Percentiles rank a stretch among this genome's conserved stretches.
Evolutionary conservation across 140 eudicot species (phyloP).

Genomic region (Senecio squalidus): DNA sequence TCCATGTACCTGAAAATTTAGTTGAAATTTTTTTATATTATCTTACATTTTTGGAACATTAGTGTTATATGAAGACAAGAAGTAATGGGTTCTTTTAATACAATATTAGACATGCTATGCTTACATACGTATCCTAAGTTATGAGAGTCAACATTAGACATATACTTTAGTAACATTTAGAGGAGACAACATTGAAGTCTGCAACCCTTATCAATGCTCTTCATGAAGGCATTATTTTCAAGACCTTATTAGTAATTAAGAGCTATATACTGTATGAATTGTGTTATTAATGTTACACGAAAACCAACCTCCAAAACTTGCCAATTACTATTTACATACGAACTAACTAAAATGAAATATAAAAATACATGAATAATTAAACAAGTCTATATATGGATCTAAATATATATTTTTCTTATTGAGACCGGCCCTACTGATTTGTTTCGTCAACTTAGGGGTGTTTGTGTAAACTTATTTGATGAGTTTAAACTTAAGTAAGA

Average conservation of each 20-base stretch:
- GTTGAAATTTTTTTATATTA: no score
- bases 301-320: conserved; percentile 8
- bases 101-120: not conserved
- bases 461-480: no score
- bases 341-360: not conserved
- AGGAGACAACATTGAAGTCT: conserved; percentile 43
- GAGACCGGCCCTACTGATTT: no score
- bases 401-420: no score
- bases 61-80: no score
- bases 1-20: no score
- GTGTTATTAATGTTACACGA: conserved; percentile 19
- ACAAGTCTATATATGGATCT: no score
- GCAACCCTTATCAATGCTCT: conserved; percentile 23
- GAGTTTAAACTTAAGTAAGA: no score
- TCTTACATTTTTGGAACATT: no score
- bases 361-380: not conserved
- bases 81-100: not conserved
- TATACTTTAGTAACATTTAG: conserved; percentile 22
- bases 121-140: not conserved
- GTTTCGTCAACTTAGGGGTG: no score
- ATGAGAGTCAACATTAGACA: conserved; percentile 22
- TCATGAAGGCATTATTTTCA: conserved; percentile 22
- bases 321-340: not conserved
- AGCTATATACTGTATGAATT: conserved; percentile 6
- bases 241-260: conserved; percentile 15